These are phyloP conservation scores for Francoa sonchifolia DNA, from an alignment of 441 rosid species.

Conservation along the genomic window DNA sequence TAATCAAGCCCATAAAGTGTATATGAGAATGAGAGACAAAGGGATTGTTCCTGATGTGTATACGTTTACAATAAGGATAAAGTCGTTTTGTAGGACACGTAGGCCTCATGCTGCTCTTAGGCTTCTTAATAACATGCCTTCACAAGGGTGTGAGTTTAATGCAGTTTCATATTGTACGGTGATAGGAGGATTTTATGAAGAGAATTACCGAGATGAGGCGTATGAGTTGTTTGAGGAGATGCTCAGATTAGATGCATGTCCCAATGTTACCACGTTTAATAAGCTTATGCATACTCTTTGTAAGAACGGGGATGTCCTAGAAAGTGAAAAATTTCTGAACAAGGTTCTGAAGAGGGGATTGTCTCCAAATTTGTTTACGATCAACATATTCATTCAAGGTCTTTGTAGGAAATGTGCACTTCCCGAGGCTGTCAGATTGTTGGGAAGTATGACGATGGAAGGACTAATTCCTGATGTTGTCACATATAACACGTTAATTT, in stretches of 20 bases:
- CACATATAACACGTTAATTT: constrained; percentile 69
- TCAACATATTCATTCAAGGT: constrained; percentile 66
- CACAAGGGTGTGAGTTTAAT: constrained; percentile 63
- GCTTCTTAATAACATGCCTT: constrained; percentile 67
- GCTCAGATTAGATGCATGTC: constrained; percentile 45
- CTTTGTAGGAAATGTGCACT: constrained; percentile 59
- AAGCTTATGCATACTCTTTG: constrained; percentile 72
- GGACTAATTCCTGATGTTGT: constrained; percentile 69
- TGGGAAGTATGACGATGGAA: constrained; percentile 35
- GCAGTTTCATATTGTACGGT: constrained; percentile 73
- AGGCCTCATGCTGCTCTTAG: constrained; percentile 77
- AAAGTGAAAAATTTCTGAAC: constrained; percentile 62
- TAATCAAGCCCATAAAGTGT: constrained; percentile 77
- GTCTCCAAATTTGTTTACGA: constrained; percentile 66
- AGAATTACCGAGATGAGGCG: constrained; percentile 35
- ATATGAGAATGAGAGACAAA: constrained; percentile 63
- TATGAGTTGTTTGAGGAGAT: constrained; percentile 68
- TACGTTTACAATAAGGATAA: constrained; percentile 74
- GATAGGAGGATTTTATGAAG: constrained; percentile 63
- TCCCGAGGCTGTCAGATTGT: constrained; percentile 46
- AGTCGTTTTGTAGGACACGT: constrained; percentile 70
- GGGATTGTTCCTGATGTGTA: constrained; percentile 69
- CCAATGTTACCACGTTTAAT: constrained; percentile 48
- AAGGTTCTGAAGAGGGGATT: constrained; percentile 68
- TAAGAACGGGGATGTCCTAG: constrained; percentile 59